phyloP scores from a whole-genome alignment of 2,329 filamentous ascomycete genomes.

The Achaetomium macrosporum region DNA sequence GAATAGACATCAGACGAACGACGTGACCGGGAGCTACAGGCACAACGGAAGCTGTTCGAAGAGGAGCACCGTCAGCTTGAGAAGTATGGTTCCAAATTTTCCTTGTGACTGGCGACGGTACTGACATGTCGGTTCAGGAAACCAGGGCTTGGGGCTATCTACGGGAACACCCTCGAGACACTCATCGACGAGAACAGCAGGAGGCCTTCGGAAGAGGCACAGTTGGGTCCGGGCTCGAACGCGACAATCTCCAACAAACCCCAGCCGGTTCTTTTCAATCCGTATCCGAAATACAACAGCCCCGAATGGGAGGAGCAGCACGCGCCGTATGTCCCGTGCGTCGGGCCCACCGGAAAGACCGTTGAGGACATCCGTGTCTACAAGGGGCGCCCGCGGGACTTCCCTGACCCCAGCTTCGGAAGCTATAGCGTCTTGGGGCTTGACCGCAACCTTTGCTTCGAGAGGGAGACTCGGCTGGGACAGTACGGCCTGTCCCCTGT shows the following conservation, averaged over 20 bases:
- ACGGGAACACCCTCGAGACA: slow-evolving; percentile 48
- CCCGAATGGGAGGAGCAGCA: slow-evolving; percentile 51
- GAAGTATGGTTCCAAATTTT: slow-evolving; percentile 26
- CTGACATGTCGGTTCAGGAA: slow-evolving; percentile 30
- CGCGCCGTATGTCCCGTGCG: slow-evolving; percentile 57
- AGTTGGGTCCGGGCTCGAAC: slow-evolving; percentile 25
- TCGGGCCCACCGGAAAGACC: slow-evolving; percentile 55
- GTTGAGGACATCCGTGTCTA: slow-evolving; percentile 60
- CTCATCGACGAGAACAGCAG: slow-evolving; percentile 36
- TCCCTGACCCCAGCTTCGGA: slow-evolving; percentile 57
- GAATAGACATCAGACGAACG: slow-evolving; percentile 13
- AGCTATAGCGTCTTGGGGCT: slow-evolving; percentile 55
- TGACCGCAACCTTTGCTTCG: slow-evolving; percentile 59
- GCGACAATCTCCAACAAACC: slow-evolving; percentile 36
- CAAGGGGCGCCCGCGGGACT: slow-evolving; percentile 53
- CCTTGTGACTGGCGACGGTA: not conserved
- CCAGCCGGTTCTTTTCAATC: slow-evolving; percentile 56
- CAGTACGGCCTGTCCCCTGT: slow-evolving; percentile 54
- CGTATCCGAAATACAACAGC: slow-evolving; percentile 66
- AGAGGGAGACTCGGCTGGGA: slow-evolving; percentile 63
- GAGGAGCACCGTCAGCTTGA: slow-evolving; percentile 36
- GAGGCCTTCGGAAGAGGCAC: slow-evolving; percentile 27
- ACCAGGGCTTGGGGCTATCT: slow-evolving; percentile 47
- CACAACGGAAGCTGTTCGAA: slow-evolving; percentile 30
- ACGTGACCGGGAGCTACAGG: slow-evolving; percentile 9